A percentile compares a stretch with the other conserved stretches of the same genome.
These are phyloP conservation scores for Botrytis porri DNA, from an alignment of 2,329 filamentous ascomycete species.

Conservation along the genomic window DNA sequence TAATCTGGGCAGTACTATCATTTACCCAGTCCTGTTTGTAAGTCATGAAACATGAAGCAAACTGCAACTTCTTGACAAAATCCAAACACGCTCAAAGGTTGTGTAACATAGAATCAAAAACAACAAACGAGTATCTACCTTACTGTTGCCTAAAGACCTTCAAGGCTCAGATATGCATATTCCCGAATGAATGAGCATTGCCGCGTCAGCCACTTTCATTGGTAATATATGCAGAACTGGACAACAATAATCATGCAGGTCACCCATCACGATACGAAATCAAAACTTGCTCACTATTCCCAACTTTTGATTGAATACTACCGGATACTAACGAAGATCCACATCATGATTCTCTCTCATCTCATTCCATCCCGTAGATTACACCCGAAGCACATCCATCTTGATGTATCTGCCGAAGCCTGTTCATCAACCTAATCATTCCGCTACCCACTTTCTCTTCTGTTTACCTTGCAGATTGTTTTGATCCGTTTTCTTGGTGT, in stretches of 20 bases:
- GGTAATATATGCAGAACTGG: neutral
- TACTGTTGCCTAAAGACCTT: neutral
- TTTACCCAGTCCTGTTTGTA: neutral
- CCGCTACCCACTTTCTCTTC: neutral
- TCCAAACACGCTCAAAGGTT: neutral
- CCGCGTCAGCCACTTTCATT: neutral
- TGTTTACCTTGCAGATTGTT: neutral
- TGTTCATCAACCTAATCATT: neutral
- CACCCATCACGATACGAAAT: neutral
- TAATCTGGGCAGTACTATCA: neutral
- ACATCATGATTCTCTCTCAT: neutral
- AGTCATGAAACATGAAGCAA: neutral
- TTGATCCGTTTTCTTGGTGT: neutral
- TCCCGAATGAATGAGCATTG: neutral
- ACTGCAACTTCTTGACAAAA: accelerated
- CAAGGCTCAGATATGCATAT: neutral
- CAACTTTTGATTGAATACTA: neutral
- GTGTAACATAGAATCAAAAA: neutral
- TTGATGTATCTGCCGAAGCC: neutral
- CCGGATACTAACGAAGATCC: neutral
- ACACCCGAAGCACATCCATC: neutral
- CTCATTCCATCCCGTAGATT: neutral
- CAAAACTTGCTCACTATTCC: neutral
- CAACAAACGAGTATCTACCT: neutral
- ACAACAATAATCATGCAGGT: neutral